Evolutionary conservation across 768 basidiomycete genomes (phyloP), one percentile per base, ranked within the genome.

Genomic region (Scleroderma bovista): DNA sequence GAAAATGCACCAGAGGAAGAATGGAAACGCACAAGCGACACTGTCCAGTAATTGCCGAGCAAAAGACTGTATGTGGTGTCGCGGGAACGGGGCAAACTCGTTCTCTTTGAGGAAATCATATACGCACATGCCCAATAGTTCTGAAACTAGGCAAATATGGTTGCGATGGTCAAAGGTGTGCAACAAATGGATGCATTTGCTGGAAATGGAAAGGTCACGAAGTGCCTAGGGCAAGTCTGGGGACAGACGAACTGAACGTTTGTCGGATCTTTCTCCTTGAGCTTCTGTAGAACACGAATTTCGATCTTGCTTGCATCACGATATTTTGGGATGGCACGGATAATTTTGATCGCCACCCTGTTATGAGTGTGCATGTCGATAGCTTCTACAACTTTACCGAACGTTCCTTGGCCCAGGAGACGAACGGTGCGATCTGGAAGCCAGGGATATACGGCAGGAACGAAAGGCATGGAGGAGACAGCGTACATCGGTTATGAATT

Each of bases 51-150:
- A 75, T 67, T 96, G 93, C 54, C 78, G 79, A 46, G 94, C 96
- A 64, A 99, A 99, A 46, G 85, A 83, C 72, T 97, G 95, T 44
- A 99, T 98, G 66, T 99, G 96, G 51, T 83, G 80, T 53, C 93
- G 88, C 50, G 96, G 94, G 68, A 99, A 99, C 6, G 96, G 92
- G 32, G 88, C 83, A 70, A 97, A 99, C 49, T 87, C 83, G 69
- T 99, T 99, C 67, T 95, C 93, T 76, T 97, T 98, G 60, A 99
- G 76, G 68, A 98, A 99, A 66, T 99, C 96, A 64, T 97, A 99
- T 16, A 99, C 89, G 69, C 94, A 97, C 86, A 92, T 90, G 53
- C 93, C 93, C 46, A 98, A 76, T 20, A 99, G 77, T 63, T 96
- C 93, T 4, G 93, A 94, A 44, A 98, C 96, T 17, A 99, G 73